Evolutionary conservation across 2,329 filamentous ascomycete species (phyloP), one percentile per base, ranked within the genome.

Genomic region (Aspergillus sp.): DNA sequence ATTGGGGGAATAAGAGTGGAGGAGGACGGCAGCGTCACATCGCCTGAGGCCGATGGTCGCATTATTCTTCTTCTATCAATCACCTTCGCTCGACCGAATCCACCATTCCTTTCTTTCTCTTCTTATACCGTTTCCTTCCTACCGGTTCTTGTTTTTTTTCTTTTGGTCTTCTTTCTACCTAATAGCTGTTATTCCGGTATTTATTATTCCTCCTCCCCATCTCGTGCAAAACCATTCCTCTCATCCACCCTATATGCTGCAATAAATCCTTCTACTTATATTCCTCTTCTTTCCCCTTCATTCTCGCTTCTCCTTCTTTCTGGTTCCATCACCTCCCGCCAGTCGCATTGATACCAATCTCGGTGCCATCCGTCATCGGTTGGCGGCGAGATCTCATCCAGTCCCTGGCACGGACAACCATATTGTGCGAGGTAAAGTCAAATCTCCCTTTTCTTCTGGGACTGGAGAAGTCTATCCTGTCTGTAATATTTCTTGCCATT

Each of bases 41-140:
- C 63, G 66, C 56, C 62, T 67, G 60, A 55, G 62, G 63, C 58
- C 63, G 61, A 68, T 66, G 67, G 67, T 70, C 66, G 63, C 66
- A 70, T 68, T 29, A 29, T 54, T 61, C 53, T 52, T 46, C 49
- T 47, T 47, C 42, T 40, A 32, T 47, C 43, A 29, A 47, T 42
- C 16, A 38, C n/a, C 50, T 47, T 47, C 45, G 32, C 14, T 47
- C 45, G 11, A 49, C 36, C 29, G 40, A 25, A 46, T 51, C 20
- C 6, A 45, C 32, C 31, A 13, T 17, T 45, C 36, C 40, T 44
- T 43, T 21, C 40, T 36, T 42, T 44, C 42, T 21, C 40, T 36
- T 40, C 23, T 32, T 51, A 29, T 29, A 29, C 42, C 40, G n/a
- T n/a, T n/a, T n/a, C n/a, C n/a, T n/a, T n/a, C n/a, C n/a, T n/a